Evolutionary conservation across 2,329 filamentous ascomycete species (phyloP).

Genomic region (Fusarium sp.): DNA sequence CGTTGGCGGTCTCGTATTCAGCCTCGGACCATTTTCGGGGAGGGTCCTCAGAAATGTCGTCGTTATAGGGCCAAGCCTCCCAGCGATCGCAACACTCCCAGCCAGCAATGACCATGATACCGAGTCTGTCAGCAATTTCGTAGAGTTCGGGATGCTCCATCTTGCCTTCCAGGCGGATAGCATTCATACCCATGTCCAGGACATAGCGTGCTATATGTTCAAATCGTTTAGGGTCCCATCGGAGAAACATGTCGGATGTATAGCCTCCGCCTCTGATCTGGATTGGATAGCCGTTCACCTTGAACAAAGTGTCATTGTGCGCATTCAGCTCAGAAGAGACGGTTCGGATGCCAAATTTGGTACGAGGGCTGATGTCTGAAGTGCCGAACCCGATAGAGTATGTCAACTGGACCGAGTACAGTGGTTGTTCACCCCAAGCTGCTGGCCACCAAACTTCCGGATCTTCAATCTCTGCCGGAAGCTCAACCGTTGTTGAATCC

Average conservation of each 20-base stretch:
- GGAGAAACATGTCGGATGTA: neutral
- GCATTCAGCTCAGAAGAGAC: neutral
- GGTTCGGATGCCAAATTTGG: neutral
- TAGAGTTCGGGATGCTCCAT: neutral
- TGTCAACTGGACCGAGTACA: neutral
- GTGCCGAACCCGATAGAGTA: neutral
- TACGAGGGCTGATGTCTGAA: neutral
- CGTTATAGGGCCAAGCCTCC: neutral
- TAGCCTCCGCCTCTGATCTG: neutral
- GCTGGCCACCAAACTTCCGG: neutral
- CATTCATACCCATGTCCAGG: neutral
- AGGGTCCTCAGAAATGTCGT: neutral
- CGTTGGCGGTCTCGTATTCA: neutral
- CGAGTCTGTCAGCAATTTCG: neutral
- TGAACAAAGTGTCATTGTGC: neutral
- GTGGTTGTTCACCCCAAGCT: neutral
- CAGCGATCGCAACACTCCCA: neutral
- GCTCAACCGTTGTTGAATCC: neutral
- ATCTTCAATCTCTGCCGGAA: neutral
- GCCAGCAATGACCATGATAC: neutral
- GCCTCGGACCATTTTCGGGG: neutral
- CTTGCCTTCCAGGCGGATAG: neutral
- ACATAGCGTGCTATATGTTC: neutral
- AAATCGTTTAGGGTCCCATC: neutral
- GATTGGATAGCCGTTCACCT: neutral